A percentile compares a stretch with the other conserved stretches of the same genome.
Conservation (phyloP, 2,329 filamentous ascomycete genomes). For the Penicillium sp. region DNA sequence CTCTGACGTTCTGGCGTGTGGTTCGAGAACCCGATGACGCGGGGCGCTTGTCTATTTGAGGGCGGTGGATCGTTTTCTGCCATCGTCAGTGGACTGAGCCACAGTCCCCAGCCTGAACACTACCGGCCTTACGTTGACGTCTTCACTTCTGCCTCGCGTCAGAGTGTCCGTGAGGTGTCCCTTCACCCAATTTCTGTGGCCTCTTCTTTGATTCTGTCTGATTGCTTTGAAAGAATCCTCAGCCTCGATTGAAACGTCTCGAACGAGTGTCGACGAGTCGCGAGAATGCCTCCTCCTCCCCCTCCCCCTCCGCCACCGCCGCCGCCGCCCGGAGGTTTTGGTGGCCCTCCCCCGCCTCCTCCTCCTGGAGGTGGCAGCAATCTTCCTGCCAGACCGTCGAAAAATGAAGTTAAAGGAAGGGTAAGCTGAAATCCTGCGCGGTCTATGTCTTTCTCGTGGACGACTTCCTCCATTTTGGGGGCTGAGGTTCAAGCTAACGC, state of each 20-base stretch:
- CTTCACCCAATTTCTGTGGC: constrained; percentile 6
- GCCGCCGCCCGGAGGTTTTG: constrained; percentile 53
- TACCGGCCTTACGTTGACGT: constrained; percentile 21
- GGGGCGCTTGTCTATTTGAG: too few relatives aligned
- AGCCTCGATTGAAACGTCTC: constrained; percentile 4
- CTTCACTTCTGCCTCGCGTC: constrained; percentile 20
- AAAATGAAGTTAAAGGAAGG: constrained; percentile 52
- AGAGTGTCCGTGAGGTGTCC: constrained; percentile 14
- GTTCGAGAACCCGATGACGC: too few relatives aligned
- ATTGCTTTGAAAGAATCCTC: not conserved
- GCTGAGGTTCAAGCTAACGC: not conserved
- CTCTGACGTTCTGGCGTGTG: too few relatives aligned
- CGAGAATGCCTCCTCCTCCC: constrained; percentile 46
- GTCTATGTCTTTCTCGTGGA: not conserved
- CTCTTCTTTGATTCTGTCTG: constrained; percentile 5
- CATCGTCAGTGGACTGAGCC: too few relatives aligned
- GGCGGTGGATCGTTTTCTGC: too few relatives aligned
- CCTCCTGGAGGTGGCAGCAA: constrained; percentile 30
- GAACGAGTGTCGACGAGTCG: constrained; percentile 11
- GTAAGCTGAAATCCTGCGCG: constrained; percentile 46
- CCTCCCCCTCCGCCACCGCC: constrained; percentile 68
- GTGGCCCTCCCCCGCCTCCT: constrained; percentile 61
- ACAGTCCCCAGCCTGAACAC: constrained; percentile 1
- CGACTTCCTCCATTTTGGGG: not conserved
- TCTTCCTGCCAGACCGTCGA: constrained; percentile 54